Conservation (phyloP, 2,329 filamentous ascomycete species). For the Monilinia fructigena region DNA sequence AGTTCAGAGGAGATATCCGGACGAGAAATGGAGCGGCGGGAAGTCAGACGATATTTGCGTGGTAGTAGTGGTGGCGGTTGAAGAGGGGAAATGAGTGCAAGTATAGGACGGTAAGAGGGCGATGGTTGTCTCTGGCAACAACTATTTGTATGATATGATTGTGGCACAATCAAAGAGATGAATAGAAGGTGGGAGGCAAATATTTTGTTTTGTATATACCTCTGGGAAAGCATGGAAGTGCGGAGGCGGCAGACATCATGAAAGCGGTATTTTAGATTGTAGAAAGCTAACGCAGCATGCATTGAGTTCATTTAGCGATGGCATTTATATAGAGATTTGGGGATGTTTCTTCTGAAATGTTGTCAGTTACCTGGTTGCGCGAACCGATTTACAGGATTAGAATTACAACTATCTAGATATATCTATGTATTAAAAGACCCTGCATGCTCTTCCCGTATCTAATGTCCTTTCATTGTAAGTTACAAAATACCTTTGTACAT, state of each 20-base stretch:
- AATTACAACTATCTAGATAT: neutral
- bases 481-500: neutral
- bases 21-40: slow-evolving; percentile 84
- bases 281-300: slow-evolving; percentile 13
- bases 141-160: neutral
- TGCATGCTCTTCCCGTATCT: neutral
- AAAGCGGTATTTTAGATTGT: slow-evolving; percentile 16
- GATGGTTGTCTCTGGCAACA: neutral
- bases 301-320: neutral
- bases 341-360: neutral
- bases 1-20: slow-evolving; percentile 81
- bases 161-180: neutral
- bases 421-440: neutral
- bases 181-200: neutral
- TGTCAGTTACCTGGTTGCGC: neutral
- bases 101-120: neutral
- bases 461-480: neutral
- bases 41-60: slow-evolving; percentile 97
- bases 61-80: slow-evolving; percentile 73
- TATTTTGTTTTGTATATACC: slow-evolving; percentile 10
- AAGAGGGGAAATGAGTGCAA: slow-evolving; percentile 46
- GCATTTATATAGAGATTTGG: too few relatives aligned
- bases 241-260: slow-evolving; percentile 6
- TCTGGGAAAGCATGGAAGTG: neutral
- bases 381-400: too few relatives aligned